Percentiles rank a stretch among this genome's conserved stretches.
phyloP scores from a whole-genome alignment of 2,329 filamentous ascomycete genomes.

The Paecilomyces variotii region DNA sequence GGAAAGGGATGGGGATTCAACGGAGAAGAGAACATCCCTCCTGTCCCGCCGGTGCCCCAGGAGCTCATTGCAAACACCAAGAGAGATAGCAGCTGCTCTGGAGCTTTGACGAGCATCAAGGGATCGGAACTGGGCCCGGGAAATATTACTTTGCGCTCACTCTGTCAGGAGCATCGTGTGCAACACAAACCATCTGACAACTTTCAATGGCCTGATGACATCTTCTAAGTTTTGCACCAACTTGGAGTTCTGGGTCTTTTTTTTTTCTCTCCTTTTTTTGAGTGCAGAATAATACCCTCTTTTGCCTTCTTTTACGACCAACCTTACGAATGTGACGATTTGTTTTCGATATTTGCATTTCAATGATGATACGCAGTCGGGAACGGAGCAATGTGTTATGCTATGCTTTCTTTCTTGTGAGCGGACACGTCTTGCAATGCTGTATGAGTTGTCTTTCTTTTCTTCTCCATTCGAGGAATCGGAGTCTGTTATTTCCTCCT shows the following conservation, averaged over 20 bases:
- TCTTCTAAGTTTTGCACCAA: constrained; percentile 24
- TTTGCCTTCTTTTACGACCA: background rate
- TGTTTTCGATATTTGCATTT: background rate
- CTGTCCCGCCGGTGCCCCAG: constrained; percentile 32
- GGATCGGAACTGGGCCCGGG: background rate
- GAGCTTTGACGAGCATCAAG: constrained; percentile 14
- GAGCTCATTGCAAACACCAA: constrained; percentile 22
- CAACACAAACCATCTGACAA: constrained; percentile 8
- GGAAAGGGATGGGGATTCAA: constrained; percentile 3
- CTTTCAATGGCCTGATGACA: constrained; percentile 39
- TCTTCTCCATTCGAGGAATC: background rate
- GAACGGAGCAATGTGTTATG: background rate
- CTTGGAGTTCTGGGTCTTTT: background rate
- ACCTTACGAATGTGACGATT: background rate
- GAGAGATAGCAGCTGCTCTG: constrained; percentile 13
- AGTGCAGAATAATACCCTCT: background rate
- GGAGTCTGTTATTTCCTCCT: background rate
- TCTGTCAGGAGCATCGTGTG: background rate
- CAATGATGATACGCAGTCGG: background rate
- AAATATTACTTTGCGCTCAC: background rate
- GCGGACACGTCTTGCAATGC: background rate
- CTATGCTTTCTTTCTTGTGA: background rate
- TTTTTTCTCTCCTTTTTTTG: background rate
- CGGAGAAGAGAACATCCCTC: constrained; percentile 28
- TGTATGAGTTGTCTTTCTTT: background rate